Percentiles rank a stretch among this genome's conserved stretches.
Conservation (phyloP, 805 yeast species). For the Debaryomyces hansenii region DNA sequence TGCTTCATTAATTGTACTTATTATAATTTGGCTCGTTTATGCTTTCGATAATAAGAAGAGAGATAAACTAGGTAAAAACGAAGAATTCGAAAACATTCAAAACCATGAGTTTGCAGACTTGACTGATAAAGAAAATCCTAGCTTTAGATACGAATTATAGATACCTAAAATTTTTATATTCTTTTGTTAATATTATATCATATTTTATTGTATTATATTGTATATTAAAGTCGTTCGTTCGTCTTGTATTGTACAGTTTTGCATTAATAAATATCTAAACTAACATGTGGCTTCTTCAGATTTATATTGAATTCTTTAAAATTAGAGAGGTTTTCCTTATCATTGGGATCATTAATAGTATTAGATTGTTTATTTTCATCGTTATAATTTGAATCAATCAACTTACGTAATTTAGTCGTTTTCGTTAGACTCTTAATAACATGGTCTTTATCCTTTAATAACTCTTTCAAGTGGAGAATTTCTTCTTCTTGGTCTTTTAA, state of each 20-base stretch:
- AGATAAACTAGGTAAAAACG: conserved; percentile 15
- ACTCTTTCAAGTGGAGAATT: conserved; percentile 60
- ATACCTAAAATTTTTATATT: conserved; percentile 8
- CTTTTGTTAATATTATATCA: neutral
- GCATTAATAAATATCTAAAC: neutral
- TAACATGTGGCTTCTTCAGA: conserved; percentile 13
- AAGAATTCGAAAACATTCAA: conserved; percentile 28
- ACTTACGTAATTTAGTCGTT: conserved; percentile 56
- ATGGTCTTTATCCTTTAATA: conserved; percentile 70
- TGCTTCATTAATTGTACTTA: conserved; percentile 3
- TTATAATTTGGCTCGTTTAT: neutral
- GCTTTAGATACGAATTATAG: conserved; percentile 42
- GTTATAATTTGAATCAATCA: conserved; percentile 34
- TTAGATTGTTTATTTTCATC: neutral
- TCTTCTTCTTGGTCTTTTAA: conserved; percentile 67
- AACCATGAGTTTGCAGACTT: conserved; percentile 51
- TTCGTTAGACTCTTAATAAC: conserved; percentile 74
- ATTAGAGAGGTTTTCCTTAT: conserved; percentile 13
- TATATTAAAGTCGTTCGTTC: neutral
- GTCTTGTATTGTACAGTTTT: neutral
- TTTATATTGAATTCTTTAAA: conserved; percentile 22
- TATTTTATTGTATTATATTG: neutral
- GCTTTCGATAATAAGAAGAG: conserved; percentile 37
- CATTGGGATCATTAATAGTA: conserved; percentile 1
- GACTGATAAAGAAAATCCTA: conserved; percentile 55